Percentiles rank a stretch among this genome's conserved stretches.
Conservation (phyloP, 495 filamentous ascomycete genomes). For the Bombardia bombarda region DNA sequence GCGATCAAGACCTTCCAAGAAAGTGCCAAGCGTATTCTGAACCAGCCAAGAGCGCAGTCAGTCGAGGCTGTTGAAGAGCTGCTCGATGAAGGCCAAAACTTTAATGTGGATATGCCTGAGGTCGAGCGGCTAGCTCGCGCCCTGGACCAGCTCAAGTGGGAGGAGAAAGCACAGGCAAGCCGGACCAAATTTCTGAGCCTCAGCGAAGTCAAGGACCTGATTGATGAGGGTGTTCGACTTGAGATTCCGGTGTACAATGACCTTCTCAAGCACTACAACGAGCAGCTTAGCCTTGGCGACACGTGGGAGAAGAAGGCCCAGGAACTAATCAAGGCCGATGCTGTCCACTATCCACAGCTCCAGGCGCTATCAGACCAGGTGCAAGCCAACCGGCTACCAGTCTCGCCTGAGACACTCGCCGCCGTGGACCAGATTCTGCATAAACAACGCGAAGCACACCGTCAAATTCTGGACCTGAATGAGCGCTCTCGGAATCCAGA, state of each 20-base stretch:
- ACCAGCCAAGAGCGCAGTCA: slow-evolving; percentile 43
- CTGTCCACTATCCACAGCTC: slow-evolving; percentile 86
- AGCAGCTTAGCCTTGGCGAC: slow-evolving; percentile 66
- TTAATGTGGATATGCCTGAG: slow-evolving; percentile 93
- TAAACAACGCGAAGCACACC: slow-evolving; percentile 92
- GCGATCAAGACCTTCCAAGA: slow-evolving; percentile 82
- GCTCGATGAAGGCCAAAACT: slow-evolving; percentile 75
- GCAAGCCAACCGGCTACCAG: slow-evolving; percentile 67
- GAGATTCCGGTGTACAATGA: slow-evolving; percentile 72
- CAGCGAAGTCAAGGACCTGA: slow-evolving; percentile 68
- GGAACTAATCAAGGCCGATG: slow-evolving; percentile 83
- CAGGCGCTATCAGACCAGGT: slow-evolving; percentile 77
- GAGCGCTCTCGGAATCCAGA: slow-evolving; percentile 68
- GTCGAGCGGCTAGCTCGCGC: slow-evolving; percentile 74
- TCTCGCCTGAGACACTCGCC: slow-evolving; percentile 70
- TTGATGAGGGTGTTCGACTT: slow-evolving; percentile 65
- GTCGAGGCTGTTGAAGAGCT: slow-evolving; percentile 80
- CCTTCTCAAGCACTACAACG: slow-evolving; percentile 64
- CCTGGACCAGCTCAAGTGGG: slow-evolving; percentile 83
- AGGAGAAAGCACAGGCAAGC: slow-evolving; percentile 61
- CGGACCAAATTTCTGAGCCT: slow-evolving; percentile 53
- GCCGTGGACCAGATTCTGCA: slow-evolving; percentile 86
- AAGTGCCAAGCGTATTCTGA: slow-evolving; percentile 61
- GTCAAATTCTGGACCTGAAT: slow-evolving; percentile 71
- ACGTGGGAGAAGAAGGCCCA: slow-evolving; percentile 92